Evolutionary conservation across 257 asterid species (phyloP).

Genomic region (Nicotiana noctiflora): DNA sequence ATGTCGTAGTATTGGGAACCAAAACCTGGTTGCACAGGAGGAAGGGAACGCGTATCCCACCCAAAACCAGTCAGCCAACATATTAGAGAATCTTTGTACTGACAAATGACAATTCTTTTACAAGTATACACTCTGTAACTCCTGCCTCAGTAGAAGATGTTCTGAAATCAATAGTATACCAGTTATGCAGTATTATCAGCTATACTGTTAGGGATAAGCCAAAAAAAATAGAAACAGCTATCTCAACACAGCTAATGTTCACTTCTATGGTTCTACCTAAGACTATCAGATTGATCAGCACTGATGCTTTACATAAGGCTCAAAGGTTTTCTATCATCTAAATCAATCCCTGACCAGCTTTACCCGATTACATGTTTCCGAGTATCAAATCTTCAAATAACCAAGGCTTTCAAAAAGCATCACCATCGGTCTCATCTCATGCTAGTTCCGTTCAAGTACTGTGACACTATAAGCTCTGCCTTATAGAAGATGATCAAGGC

Average conservation of each 20-base stretch:
- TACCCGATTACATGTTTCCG: background rate
- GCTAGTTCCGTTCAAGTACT: background rate
- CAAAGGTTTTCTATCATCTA: background rate
- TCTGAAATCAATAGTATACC: background rate
- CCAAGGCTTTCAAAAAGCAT: background rate
- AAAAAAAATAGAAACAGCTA: background rate
- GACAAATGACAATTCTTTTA: background rate
- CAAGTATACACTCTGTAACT: background rate
- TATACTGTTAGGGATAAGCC: background rate
- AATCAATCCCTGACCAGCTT: background rate
- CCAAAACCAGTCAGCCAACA: background rate
- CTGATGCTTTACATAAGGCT: background rate
- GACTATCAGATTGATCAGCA: background rate
- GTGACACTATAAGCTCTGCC: background rate
- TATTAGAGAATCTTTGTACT: background rate
- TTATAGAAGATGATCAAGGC: background rate
- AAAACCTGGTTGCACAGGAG: background rate
- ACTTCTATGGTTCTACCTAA: background rate
- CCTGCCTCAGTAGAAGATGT: background rate
- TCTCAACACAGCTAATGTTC: background rate
- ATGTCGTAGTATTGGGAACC: background rate
- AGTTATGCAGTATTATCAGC: background rate
- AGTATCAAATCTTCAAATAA: background rate
- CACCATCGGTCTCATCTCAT: background rate
- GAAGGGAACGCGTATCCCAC: background rate